A percentile compares a stretch with the other conserved stretches of the same genome.
Conservation (phyloP, 352 stramenopile genomes). For the Pythium oligandrum region DNA sequence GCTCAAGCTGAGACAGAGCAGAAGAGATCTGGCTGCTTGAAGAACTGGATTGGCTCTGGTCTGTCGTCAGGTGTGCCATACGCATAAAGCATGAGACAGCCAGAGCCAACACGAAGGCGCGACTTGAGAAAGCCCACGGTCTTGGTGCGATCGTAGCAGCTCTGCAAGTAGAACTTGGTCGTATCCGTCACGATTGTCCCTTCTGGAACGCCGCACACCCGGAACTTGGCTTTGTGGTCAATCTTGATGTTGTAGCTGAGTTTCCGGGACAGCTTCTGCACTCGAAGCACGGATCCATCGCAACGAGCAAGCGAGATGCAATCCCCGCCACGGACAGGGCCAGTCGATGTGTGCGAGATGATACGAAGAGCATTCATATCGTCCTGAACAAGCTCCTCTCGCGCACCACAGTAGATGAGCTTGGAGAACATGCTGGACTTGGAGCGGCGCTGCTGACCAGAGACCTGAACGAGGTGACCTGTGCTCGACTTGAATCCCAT, state of each 20-base stretch:
- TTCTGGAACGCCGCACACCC: constrained; percentile 58
- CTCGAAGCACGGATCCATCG: constrained; percentile 50
- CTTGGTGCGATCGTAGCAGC: constrained; percentile 63
- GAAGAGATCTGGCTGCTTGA: constrained; percentile 25
- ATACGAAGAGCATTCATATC: constrained; percentile 41
- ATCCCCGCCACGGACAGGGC: constrained; percentile 49
- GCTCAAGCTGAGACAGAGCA: too few relatives aligned
- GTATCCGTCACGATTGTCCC: constrained; percentile 50
- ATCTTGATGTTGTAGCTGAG: constrained; percentile 63
- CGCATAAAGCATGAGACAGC: constrained; percentile 55
- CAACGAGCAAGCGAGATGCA: constrained; percentile 52
- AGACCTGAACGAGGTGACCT: constrained; percentile 37
- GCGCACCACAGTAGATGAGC: constrained; percentile 35
- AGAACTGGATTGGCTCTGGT: constrained; percentile 62
- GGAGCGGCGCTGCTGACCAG: constrained; percentile 31
- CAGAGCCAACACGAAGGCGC: constrained; percentile 24
- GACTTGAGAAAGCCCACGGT: constrained; percentile 56
- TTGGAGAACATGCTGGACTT: constrained; percentile 51
- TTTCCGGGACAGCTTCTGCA: constrained; percentile 61
- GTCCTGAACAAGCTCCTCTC: constrained; percentile 29
- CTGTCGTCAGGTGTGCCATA: constrained; percentile 48
- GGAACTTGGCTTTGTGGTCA: constrained; percentile 59
- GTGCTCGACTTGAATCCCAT: constrained; percentile 44
- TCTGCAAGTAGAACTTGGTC: constrained; percentile 70
- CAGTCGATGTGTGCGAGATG: constrained; percentile 54